These are phyloP conservation scores for Paracoccidioides brasiliensis DNA, from an alignment of 2,329 filamentous ascomycete genomes.

Conservation along the genomic window DNA sequence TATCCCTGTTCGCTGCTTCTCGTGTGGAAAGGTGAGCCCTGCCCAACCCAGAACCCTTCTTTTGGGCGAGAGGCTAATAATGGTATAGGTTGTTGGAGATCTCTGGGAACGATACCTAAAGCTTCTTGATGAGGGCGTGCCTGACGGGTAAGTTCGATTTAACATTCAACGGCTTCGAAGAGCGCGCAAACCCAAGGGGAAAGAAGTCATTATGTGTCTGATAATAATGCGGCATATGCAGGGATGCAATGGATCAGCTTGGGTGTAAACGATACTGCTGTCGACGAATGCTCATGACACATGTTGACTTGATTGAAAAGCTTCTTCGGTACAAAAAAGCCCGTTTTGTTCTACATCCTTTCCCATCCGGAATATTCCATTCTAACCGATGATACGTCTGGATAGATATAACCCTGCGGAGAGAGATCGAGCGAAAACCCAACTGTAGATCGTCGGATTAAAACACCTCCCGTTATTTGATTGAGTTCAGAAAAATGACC, in stretches of 20 bases:
- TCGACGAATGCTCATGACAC: slow-evolving; percentile 98
- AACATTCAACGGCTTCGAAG: slow-evolving; percentile 5
- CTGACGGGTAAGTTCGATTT: slow-evolving; percentile 52
- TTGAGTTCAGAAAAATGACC: not conserved
- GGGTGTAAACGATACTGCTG: slow-evolving; percentile 95
- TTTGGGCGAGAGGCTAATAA: slow-evolving; percentile 19
- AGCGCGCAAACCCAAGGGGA: not conserved
- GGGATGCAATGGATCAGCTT: slow-evolving; percentile 90
- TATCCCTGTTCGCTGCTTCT: slow-evolving; percentile 96
- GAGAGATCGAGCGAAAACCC: slow-evolving; percentile 31
- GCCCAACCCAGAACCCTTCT: not conserved
- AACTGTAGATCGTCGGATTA: slow-evolving; percentile 10
- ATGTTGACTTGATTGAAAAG: slow-evolving; percentile 98
- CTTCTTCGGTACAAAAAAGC: slow-evolving; percentile 60
- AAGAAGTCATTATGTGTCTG: not conserved
- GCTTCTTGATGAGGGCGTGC: slow-evolving; percentile 64
- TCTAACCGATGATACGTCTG: not conserved
- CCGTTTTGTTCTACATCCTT: slow-evolving; percentile 1
- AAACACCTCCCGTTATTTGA: not conserved
- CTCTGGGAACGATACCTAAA: slow-evolving; percentile 94
- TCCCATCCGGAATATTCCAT: not conserved
- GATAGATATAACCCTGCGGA: slow-evolving; percentile 38
- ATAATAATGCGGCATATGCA: slow-evolving; percentile 26
- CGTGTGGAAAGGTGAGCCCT: slow-evolving; percentile 78
- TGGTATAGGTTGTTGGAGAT: slow-evolving; percentile 73